A percentile compares a stretch with the other conserved stretches of the same genome.
phyloP scores from a whole-genome alignment of 1,139 yeast species.

The Geotrichum aggregatum region DNA sequence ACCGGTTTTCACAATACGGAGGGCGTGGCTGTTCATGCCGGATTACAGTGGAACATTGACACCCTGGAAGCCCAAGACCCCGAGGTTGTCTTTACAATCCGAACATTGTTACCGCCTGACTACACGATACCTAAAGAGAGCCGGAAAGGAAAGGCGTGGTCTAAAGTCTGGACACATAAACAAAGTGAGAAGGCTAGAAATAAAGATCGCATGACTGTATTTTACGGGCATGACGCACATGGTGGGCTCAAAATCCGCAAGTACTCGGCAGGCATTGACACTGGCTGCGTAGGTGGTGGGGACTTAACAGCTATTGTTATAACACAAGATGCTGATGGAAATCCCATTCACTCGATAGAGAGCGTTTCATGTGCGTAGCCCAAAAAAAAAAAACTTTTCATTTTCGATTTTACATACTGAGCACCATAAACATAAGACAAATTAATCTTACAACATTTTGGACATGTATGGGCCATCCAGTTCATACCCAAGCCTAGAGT shows the following conservation, averaged over 20 bases:
- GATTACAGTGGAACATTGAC: slow-evolving; percentile 58
- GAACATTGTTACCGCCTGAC: slow-evolving; percentile 57
- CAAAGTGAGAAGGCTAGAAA: slow-evolving; percentile 40
- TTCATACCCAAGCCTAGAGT: slow-evolving; percentile 83
- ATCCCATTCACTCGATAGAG: slow-evolving; percentile 33
- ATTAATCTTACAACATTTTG: slow-evolving; percentile 41
- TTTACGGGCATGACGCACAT: slow-evolving; percentile 87
- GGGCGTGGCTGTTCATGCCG: slow-evolving; percentile 78
- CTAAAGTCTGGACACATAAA: slow-evolving; percentile 55
- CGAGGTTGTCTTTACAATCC: slow-evolving; percentile 55
- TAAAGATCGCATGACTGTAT: slow-evolving; percentile 50
- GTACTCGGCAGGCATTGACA: slow-evolving; percentile 74
- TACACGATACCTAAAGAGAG: slow-evolving; percentile 52
- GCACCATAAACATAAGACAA: background rate
- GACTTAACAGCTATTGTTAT: slow-evolving; percentile 62
- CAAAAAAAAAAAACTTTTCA: background rate
- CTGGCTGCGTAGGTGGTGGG: slow-evolving; percentile 77
- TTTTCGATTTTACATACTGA: background rate
- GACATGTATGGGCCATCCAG: slow-evolving; percentile 98
- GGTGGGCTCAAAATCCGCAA: slow-evolving; percentile 63
- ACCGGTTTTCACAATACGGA: slow-evolving; percentile 47
- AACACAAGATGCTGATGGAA: slow-evolving; percentile 32
- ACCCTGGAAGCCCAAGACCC: slow-evolving; percentile 58
- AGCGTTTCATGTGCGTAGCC: slow-evolving; percentile 33
- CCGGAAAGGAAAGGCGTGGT: slow-evolving; percentile 55